phyloP scores from a whole-genome alignment of 2,329 filamentous ascomycete genomes.

The Penicillium sp. region DNA sequence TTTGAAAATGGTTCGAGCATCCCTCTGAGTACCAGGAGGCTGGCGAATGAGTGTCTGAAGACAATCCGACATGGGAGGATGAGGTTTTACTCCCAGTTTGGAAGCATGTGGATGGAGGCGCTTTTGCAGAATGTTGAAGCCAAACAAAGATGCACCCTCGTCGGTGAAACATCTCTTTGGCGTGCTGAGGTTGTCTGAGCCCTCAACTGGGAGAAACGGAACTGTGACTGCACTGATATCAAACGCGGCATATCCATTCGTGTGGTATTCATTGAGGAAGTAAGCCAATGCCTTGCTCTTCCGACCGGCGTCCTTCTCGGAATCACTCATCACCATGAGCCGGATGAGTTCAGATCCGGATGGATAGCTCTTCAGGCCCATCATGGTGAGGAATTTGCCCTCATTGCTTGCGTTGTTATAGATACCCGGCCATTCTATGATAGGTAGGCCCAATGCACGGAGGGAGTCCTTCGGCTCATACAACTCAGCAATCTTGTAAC shows the following conservation, averaged over 20 bases:
- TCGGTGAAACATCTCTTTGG: constrained; percentile 86
- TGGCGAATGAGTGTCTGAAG: constrained; percentile 73
- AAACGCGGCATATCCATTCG: constrained; percentile 74
- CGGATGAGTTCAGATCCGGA: constrained; percentile 75
- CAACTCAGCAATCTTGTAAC: constrained; percentile 76
- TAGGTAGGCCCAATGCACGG: constrained; percentile 71
- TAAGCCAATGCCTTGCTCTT: constrained; percentile 78
- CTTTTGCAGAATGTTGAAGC: constrained; percentile 76
- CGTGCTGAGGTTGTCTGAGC: constrained; percentile 66
- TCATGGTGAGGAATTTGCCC: constrained; percentile 71
- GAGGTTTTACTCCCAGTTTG: constrained; percentile 83
- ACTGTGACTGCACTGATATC: constrained; percentile 62
- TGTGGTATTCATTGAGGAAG: constrained; percentile 79
- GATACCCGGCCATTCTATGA: constrained; percentile 82
- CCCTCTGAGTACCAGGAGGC: constrained; percentile 70
- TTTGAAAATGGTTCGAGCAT: constrained; percentile 75
- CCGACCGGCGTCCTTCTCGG: constrained; percentile 57
- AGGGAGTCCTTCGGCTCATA: constrained; percentile 78
- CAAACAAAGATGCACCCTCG: constrained; percentile 74
- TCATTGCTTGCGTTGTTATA: constrained; percentile 72
- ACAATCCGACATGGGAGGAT: constrained; percentile 80
- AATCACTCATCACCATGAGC: constrained; percentile 72
- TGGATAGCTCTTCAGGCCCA: constrained; percentile 78
- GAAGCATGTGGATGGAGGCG: constrained; percentile 81
- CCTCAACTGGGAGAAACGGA: constrained; percentile 75